These are phyloP conservation scores for Penicillium carneum DNA, from an alignment of 2,329 filamentous ascomycete species.

Conservation along the genomic window DNA sequence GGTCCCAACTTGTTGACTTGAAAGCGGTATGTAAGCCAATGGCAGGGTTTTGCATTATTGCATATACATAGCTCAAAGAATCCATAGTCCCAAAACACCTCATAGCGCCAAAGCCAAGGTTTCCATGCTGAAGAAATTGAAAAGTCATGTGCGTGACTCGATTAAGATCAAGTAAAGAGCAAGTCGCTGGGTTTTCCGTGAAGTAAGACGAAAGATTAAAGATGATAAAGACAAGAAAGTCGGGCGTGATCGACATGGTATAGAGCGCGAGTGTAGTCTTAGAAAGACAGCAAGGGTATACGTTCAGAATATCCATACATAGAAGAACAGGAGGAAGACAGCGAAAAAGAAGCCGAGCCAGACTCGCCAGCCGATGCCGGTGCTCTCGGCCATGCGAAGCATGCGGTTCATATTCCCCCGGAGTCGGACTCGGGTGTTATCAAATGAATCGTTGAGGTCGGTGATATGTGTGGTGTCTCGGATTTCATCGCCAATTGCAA, in stretches of 20 bases:
- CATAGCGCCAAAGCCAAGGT: slow-evolving; percentile 16
- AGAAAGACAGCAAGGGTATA: slow-evolving; percentile 19
- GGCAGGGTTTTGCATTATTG: neutral
- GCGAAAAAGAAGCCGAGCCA: slow-evolving; percentile 90
- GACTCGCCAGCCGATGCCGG: slow-evolving; percentile 93
- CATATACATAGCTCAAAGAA: slow-evolving; percentile 12
- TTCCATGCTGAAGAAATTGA: slow-evolving; percentile 10
- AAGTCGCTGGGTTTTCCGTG: slow-evolving; percentile 5
- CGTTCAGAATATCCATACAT: slow-evolving; percentile 84
- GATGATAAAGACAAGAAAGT: slow-evolving; percentile 2
- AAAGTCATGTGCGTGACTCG: neutral
- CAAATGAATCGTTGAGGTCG: slow-evolving; percentile 95
- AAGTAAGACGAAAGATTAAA: slow-evolving; percentile 10
- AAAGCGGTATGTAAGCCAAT: neutral
- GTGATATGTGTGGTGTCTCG: slow-evolving; percentile 85
- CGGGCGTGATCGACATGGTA: neutral
- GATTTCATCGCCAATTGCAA: slow-evolving; percentile 94
- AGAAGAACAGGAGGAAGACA: slow-evolving; percentile 83
- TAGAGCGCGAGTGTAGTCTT: neutral
- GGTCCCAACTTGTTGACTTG: neutral
- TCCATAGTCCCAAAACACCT: slow-evolving; percentile 13
- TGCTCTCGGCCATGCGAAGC: slow-evolving; percentile 91
- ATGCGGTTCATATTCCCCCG: slow-evolving; percentile 96
- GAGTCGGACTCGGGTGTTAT: slow-evolving; percentile 79
- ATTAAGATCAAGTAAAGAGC: neutral